Evolutionary conservation across 1,139 yeast genomes (phyloP).

Genomic region (Waltiozyma sp.): DNA sequence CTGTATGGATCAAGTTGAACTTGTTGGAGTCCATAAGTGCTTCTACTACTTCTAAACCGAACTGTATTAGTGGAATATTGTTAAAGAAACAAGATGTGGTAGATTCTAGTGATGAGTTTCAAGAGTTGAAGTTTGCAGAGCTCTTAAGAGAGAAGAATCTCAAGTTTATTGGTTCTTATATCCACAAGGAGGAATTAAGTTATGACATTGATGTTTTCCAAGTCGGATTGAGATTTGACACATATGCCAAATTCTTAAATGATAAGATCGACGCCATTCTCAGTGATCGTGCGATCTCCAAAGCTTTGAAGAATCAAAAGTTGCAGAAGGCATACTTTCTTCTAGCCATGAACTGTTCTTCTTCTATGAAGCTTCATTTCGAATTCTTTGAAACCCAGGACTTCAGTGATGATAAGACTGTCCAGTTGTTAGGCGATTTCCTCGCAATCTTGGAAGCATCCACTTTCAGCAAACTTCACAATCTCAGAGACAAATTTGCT

Average conservation of each 20-base stretch:
- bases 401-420: conserved; percentile 10
- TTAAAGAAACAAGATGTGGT: neutral
- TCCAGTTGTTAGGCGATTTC: conserved; percentile 3
- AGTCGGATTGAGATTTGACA: conserved; percentile 9
- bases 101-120: conserved; percentile 4
- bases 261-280: neutral
- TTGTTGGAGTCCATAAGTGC: conserved; percentile 11
- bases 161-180: conserved; percentile 6
- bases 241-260: conserved; percentile 5
- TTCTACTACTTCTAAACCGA: conserved; percentile 11
- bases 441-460: conserved; percentile 1
- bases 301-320: neutral
- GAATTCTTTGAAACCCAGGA: conserved; percentile 6
- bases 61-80: conserved; percentile 6
- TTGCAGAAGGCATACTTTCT: conserved; percentile 5
- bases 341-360: conserved; percentile 4
- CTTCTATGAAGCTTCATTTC: conserved; percentile 12
- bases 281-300: neutral
- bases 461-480: conserved; percentile 2
- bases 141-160: conserved; percentile 11
- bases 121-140: conserved; percentile 10
- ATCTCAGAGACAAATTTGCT: conserved; percentile 5
- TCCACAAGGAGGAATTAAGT: neutral
- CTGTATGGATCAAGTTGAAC: conserved; percentile 13
- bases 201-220: conserved; percentile 3